Base-by-base conservation (phyloP, 495 filamentous ascomycete species). In the Trichocladium uniseriatum region DNA sequence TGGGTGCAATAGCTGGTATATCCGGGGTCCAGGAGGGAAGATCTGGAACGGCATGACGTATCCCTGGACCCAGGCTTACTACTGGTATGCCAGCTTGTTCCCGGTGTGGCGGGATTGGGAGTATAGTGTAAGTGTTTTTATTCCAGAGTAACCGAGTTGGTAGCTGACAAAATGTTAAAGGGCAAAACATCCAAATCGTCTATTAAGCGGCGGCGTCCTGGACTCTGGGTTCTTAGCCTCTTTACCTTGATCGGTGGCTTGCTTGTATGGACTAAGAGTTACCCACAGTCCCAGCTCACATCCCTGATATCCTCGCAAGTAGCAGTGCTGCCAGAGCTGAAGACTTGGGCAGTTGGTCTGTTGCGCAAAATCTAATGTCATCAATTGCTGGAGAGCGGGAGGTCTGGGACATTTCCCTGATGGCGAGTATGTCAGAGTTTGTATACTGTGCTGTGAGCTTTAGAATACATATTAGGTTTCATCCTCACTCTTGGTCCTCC, bases 1-100 rank as follows among this genome's bases (percentile, higher is more conserved):
- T 6, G 40, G 41, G 1, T 71, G 69, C 43, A 51, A 43, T 7
- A 69, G 59, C 49, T 73, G 69, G 69, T 73, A 83, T 71, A 10
- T 63, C 10, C 43, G 44, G 7, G 43, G 36, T 1, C 14, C 44
- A 0, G 45, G 35, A 2, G 53, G 37, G 14, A 55, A 52, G 36
- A 28, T 35, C 3, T 52, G 48, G 48, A 58, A 58, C 40, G 56
- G 34, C 6, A 42, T 45, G 48, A 48, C 44, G 13, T 58, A 58
- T 31, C 56, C 56, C 6, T 49, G 48, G 56, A 39, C 21, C 10
- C 56, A 58, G 13, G 44, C 43, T 3, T 19, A 32, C 13, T 46
- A 44, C 9, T 58, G 56, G 56, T 55, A 48, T 2, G 37, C 38
- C 5, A 42, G 52, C 18, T 14, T 54, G 21, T 49, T 54, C 15